Evolutionary conservation across 2,329 filamentous ascomycete genomes (phyloP), one percentile per base, ranked within the genome.

Genomic region (Arthrobotrys pseudoclavata): DNA sequence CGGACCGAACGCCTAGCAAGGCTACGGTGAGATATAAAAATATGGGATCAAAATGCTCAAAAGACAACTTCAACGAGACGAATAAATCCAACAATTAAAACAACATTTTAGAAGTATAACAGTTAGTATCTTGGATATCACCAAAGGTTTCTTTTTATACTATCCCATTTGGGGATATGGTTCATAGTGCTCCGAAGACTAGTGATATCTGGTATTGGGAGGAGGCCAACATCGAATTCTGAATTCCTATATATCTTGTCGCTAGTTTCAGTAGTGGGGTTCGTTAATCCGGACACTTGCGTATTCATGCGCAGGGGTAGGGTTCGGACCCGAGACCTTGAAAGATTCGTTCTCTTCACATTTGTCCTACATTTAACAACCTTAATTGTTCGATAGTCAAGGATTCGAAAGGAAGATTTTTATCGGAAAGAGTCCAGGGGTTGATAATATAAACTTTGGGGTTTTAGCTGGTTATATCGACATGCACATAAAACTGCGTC

Each of bases 141-240:
- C 37, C 4, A 45, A 34, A n/a, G 18, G 26, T 34, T 40, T 22
- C 42, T 34, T 50, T 18, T 40, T 13, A 34, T 34, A n/a, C 22
- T 12, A 61, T 61, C 66, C 66, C 53, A 45, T 48, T 45, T 26
- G 48, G 40, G 48, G 68, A 57, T 64, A 71, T 48, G 63, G 63
- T 57, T 47, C 68, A 55, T 34, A 34, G 24, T 1, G 18, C 37
- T 40, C 5, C 13, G 12, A 3, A 40, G 37, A 3, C 37, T 13
- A 37, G 37, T 12, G 5, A 40, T 15, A 40, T 40, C 37, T 40
- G 15, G 12, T 4, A 12, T n/a, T 40, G 37, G 37, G 37, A 31
- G 29, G 29, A 9, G 7, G 7, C 31, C 37, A 53, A 15, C 15
- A 42, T 45, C 10, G 34, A 34, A 48, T 69, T 40, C 66, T 45